Evolutionary conservation across 768 basidiomycete species (phyloP).

Genomic region (Coprinellus micaceus): DNA sequence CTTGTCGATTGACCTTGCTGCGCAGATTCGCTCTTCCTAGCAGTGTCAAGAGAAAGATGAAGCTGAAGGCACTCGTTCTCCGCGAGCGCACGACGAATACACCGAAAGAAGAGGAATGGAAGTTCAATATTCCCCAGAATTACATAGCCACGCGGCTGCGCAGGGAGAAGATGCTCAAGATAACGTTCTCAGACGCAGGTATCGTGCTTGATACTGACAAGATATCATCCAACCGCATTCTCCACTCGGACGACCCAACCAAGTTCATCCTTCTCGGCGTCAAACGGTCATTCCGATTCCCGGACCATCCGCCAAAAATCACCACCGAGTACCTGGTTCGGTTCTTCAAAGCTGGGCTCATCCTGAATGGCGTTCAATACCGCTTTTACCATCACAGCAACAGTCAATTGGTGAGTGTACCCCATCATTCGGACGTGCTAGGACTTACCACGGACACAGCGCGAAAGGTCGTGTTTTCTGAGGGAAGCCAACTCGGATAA

Average conservation of each 20-base stretch:
- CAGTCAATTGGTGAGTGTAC: constrained; percentile 52
- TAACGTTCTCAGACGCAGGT: neutral
- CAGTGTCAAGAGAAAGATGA: constrained; percentile 7
- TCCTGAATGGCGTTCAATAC: constrained; percentile 56
- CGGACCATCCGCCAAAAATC: constrained; percentile 44
- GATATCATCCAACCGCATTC: constrained; percentile 56
- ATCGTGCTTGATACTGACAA: constrained; percentile 9
- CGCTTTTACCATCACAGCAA: constrained; percentile 72
- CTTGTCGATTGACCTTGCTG: constrained; percentile 13
- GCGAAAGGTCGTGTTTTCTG: constrained; percentile 62
- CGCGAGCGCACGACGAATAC: constrained; percentile 31
- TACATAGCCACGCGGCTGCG: constrained; percentile 18
- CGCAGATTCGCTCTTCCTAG: neutral
- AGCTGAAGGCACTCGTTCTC: constrained; percentile 20
- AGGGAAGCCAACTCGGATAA: constrained; percentile 49
- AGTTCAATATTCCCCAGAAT: constrained; percentile 36
- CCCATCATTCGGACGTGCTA: neutral
- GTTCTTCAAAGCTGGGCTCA: constrained; percentile 52
- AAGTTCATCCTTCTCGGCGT: constrained; percentile 59
- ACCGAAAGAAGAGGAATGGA: constrained; percentile 52
- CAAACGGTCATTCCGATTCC: constrained; percentile 48
- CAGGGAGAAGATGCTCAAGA: constrained; percentile 1
- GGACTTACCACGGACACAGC: constrained; percentile 28
- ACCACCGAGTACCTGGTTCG: constrained; percentile 54
- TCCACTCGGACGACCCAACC: constrained; percentile 51